Evolutionary conservation across 164 flowering plant genomes (phyloP).

Genomic region (Kingdonia uniflora): DNA sequence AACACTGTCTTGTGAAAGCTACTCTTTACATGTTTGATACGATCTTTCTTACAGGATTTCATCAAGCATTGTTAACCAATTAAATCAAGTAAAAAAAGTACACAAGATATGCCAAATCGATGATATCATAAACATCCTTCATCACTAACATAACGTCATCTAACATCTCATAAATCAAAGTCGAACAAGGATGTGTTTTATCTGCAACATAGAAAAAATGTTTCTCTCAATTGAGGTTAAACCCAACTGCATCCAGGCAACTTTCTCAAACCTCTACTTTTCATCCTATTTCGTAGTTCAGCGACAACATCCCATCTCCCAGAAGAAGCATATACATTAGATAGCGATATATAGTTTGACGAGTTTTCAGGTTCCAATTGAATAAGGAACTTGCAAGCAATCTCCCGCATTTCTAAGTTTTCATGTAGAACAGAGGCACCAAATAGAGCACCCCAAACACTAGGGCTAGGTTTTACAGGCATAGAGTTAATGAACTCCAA

Average conservation of each 20-base stretch:
- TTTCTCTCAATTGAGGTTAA: not conserved
- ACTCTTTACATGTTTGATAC: too few species aligned
- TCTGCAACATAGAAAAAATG: conserved; percentile 43
- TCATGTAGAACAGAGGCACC: conserved; percentile 43
- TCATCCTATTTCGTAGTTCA: conserved; percentile 26
- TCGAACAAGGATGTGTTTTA: conserved; percentile 38
- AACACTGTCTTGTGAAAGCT: too few species aligned
- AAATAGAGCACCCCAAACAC: conserved; percentile 64
- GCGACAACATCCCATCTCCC: conserved; percentile 60
- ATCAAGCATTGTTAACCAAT: too few species aligned
- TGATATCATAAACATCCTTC: conserved; percentile 21
- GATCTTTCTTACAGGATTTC: too few species aligned
- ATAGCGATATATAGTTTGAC: conserved; percentile 53
- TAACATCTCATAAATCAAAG: conserved; percentile 32
- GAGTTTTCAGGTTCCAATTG: conserved; percentile 59
- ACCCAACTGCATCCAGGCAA: too few species aligned
- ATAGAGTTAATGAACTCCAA: conserved; percentile 42
- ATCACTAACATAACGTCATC: conserved; percentile 29
- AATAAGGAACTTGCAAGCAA: conserved; percentile 43
- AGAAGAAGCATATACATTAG: conserved; percentile 54
- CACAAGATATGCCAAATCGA: conserved; percentile 12
- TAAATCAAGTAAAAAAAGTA: not conserved
- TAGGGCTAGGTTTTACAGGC: conserved; percentile 56
- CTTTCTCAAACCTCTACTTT: conserved; percentile 6
- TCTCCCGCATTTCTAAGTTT: conserved; percentile 35